These are phyloP conservation scores for Wickerhamomyces rabaulensis DNA, from an alignment of 805 yeast species.

Conservation along the genomic window DNA sequence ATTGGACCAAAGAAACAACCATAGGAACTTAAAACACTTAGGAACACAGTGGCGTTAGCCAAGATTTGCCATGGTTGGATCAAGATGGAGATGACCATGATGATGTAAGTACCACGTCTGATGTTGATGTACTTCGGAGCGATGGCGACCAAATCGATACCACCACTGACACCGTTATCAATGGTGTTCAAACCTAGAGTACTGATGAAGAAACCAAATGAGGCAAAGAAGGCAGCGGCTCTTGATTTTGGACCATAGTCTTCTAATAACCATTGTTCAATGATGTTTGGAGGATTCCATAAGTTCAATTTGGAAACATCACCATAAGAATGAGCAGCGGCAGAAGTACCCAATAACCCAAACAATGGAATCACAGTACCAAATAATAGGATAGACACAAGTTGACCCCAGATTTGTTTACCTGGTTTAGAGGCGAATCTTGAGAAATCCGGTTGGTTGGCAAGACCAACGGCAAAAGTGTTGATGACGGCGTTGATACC, in stretches of 20 bases:
- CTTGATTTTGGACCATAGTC: constrained; percentile 34
- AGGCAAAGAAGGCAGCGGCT: constrained; percentile 43
- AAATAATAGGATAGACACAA: constrained; percentile 29
- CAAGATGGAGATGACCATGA: constrained; percentile 63
- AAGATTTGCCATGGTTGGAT: constrained; percentile 67
- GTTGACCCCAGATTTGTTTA: constrained; percentile 34
- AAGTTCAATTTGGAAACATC: constrained; percentile 22
- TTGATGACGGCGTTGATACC: constrained; percentile 26
- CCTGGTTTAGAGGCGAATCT: constrained; percentile 35
- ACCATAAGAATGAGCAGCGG: constrained; percentile 35
- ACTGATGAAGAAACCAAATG: constrained; percentile 29
- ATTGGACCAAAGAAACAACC: constrained; percentile 41
- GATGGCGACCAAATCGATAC: constrained; percentile 43
- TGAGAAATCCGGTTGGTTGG: constrained; percentile 29
- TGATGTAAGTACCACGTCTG: constrained; percentile 58
- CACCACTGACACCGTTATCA: constrained; percentile 42
- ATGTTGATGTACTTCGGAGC: constrained; percentile 54
- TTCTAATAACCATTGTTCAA: constrained; percentile 35
- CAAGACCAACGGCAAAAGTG: constrained; percentile 26
- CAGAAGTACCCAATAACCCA: constrained; percentile 41
- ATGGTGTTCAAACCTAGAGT: constrained; percentile 32
- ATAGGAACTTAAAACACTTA: constrained; percentile 20
- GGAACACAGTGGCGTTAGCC: constrained; percentile 22
- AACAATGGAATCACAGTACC: constrained; percentile 41
- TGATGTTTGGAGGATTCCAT: constrained; percentile 44